phyloP scores from a whole-genome alignment of 2,329 filamentous ascomycete species.

The Bipolaris cookei region DNA sequence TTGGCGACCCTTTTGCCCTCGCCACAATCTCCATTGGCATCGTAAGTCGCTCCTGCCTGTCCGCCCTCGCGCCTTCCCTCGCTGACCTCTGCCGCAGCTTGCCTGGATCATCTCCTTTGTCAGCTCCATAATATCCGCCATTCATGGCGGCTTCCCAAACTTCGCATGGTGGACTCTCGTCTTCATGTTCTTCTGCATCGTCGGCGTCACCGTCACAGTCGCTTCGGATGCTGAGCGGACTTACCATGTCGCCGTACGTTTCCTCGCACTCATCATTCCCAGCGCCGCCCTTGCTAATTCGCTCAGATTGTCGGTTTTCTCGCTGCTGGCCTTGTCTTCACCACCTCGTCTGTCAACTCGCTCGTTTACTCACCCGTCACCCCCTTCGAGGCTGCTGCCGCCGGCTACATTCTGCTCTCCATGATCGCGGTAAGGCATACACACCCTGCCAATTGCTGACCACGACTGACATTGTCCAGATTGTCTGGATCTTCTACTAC shows the following conservation, averaged over 20 bases:
- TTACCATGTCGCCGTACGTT: constrained; percentile 81
- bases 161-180: constrained; percentile 92
- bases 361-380: constrained; percentile 78
- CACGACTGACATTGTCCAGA: constrained; percentile 59
- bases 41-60: constrained; percentile 63
- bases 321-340: constrained; percentile 80
- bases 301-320: constrained; percentile 82
- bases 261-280: background rate
- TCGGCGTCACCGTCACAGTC: constrained; percentile 80
- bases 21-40: constrained; percentile 90
- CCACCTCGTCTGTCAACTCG: constrained; percentile 83
- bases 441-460: background rate
- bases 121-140: constrained; percentile 75
- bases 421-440: constrained; percentile 79
- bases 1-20: constrained; percentile 94
- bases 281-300: constrained; percentile 28
- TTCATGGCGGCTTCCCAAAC: constrained; percentile 70
- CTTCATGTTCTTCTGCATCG: constrained; percentile 83
- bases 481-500: constrained; percentile 99
- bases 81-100: constrained; percentile 64
- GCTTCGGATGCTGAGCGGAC: constrained; percentile 83
- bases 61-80: constrained; percentile 13
- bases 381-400: constrained; percentile 82
- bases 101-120: constrained; percentile 96
- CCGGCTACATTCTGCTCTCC: constrained; percentile 90